Evolutionary conservation across 2,329 filamentous ascomycete species (phyloP), one percentile per base, ranked within the genome.

Genomic region (Neophaeococcomyces mojaviensis): DNA sequence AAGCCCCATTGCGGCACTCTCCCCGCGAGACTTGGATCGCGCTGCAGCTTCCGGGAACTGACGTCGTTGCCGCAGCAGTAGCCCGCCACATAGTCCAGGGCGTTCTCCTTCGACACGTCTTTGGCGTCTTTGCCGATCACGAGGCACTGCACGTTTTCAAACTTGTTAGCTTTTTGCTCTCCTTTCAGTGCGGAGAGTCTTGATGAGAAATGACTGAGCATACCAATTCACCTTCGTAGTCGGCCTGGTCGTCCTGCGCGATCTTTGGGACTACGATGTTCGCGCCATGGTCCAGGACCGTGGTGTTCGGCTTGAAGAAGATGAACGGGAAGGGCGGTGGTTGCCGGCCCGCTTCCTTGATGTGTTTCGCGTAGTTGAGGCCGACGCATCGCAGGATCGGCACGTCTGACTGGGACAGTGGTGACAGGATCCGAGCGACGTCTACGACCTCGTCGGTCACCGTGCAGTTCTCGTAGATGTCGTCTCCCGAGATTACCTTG

Each of bases 331-430:
- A 52, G 35, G 62, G 54, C 1, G 66, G 65, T n/a, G 66, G 59
- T 5, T 60, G 53, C 53, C 66, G 58, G 39, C 59, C 60, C 26
- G 63, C 63, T 55, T 69, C 66, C 32, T 55, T 50, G 18, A 65
- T 81, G 46, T 68, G 67, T 53, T 69, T 62, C 22, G 55, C 56
- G 54, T 70, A 70, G 60, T 72, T 73, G 44, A 72, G 62, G 6
- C 69, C 69, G 33, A 72, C 55, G 55, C 68, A 72, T 16, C 76
- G 62, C 3, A 82, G 55, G 35, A 79, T 76, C 1, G 92, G 92
- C 3, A 94, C 84, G 10, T 95, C 89, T 62, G 97, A 89, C 7
- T 96, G 75, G 3, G 88, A 90, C 32, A 97, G 73, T n/a, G 83
- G 81, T 1, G 86, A 85, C 32, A 97, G 81, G 50, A 96, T 94